Evolutionary conservation across 2,329 filamentous ascomycete genomes (phyloP), one percentile per base, ranked within the genome.

Genomic region (Didymella segeticola): DNA sequence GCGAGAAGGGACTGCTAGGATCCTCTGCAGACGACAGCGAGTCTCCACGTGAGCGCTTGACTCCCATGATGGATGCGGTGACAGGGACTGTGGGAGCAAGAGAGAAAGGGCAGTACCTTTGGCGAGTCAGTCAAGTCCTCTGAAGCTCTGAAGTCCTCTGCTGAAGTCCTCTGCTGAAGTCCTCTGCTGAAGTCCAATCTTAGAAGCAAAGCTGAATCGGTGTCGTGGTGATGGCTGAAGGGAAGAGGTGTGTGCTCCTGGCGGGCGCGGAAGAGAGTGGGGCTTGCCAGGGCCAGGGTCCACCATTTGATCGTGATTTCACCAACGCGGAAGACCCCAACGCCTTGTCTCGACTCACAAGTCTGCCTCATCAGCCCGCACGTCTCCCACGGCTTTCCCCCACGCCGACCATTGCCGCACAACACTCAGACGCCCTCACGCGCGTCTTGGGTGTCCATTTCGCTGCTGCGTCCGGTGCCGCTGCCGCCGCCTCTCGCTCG

Each of bases 31-130:
- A 72, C 55, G 77, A 76, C 59, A 75, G 64, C 53, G 81, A 82
- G 60, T 78, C 78, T 73, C 78, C 76, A 72, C 83, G 79, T 74
- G 80, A 79, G 71, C 86, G 85, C 75, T 88, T 88, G 64, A 79
- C 43, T 38, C 61, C 78, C 86, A 87, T 88, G 31, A 45, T 38
- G 36, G 39, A 19, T 22, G 43, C 11, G 38, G 39, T 58, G 38
- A 20, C 7, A 8, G 43, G 25, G 29, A 34, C 36, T 57, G 54
- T 39, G 51, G 53, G 31, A 27, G 20, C 36, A 49, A 19, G 52
- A 50, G 37, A 49, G 29, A n/a, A n/a, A 42, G 53, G 47, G 43
- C 27, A 55, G 47, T 42, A 48, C 38, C 43, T 41, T 43, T 31
- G 33, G 31, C 42, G n/a, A 58, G 34, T 31, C 34, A 52, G 43